Conservation (phyloP, 495 filamentous ascomycete genomes). For the Delitschia confertaspora region DNA sequence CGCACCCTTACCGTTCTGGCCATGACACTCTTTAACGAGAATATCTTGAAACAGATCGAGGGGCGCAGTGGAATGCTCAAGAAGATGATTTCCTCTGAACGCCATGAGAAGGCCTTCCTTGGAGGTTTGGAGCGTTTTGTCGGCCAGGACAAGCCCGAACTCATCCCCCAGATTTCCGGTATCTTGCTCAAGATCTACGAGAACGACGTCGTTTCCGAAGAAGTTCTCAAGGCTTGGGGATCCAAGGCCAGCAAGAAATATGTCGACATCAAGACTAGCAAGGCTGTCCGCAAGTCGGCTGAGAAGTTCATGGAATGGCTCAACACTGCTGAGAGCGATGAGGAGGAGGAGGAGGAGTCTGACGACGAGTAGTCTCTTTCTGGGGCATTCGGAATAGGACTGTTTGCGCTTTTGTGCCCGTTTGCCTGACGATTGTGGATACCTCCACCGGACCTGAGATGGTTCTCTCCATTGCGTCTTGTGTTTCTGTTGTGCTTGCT, state of each 20-base stretch:
- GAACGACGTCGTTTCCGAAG: constrained; percentile 77
- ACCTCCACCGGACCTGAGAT: too few species aligned
- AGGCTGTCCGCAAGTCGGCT: constrained; percentile 91
- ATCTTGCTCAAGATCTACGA: constrained; percentile 83
- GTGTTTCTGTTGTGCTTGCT: too few species aligned
- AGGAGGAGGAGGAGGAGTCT: constrained; percentile 44
- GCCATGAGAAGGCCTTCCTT: constrained; percentile 94
- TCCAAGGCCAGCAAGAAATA: constrained; percentile 95
- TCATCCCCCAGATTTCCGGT: constrained; percentile 68
- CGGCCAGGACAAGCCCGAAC: constrained; percentile 68
- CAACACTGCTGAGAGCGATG: constrained; percentile 79
- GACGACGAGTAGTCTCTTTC: constrained; percentile 23
- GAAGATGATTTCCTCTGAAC: constrained; percentile 83
- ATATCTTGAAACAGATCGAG: constrained; percentile 77
- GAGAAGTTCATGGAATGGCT: constrained; percentile 94
- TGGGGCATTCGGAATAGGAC: too few species aligned
- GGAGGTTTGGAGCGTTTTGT: constrained; percentile 93
- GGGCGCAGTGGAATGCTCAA: constrained; percentile 76
- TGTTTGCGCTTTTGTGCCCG: too few species aligned
- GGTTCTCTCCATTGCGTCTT: too few species aligned
- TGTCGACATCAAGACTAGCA: constrained; percentile 78
- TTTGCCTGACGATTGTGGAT: too few species aligned
- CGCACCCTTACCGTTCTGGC: constrained; percentile 85
- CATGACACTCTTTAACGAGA: constrained; percentile 86
- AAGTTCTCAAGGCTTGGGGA: constrained; percentile 83